These are phyloP conservation scores for Pythium volutum DNA, from an alignment of 352 stramenopile genomes.

Conservation along the genomic window DNA sequence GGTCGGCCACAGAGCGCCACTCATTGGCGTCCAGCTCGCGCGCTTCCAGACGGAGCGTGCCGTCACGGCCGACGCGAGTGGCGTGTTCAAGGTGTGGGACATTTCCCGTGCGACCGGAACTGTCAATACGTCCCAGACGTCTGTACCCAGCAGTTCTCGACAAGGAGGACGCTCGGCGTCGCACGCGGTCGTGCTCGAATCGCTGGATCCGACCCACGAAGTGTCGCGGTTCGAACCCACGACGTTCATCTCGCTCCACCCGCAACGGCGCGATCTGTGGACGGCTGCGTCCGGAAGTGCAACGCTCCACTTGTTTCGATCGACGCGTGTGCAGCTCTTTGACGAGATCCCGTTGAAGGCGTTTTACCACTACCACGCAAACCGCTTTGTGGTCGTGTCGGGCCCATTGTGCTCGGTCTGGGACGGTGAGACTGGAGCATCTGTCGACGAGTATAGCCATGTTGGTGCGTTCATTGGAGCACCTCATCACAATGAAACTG, in stretches of 20 bases:
- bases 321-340: constrained; percentile 55
- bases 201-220: constrained; percentile 49
- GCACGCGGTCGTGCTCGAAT: constrained; percentile 64
- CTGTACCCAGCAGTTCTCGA: background rate
- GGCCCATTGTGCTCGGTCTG: constrained; percentile 66
- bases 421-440: constrained; percentile 56
- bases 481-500: background rate
- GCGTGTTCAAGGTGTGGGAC: constrained; percentile 86
- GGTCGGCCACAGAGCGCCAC: constrained; percentile 63
- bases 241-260: constrained; percentile 54
- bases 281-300: constrained; percentile 40
- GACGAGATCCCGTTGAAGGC: constrained; percentile 66
- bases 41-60: constrained; percentile 77
- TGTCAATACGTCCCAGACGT: background rate
- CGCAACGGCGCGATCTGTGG: constrained; percentile 61
- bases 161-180: constrained; percentile 27
- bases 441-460: constrained; percentile 54
- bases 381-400: constrained; percentile 64
- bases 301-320: constrained; percentile 58
- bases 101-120: constrained; percentile 42
- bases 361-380: constrained; percentile 70
- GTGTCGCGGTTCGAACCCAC: constrained; percentile 52
- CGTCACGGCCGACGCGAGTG: constrained; percentile 67
- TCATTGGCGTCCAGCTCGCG: constrained; percentile 69
- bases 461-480: constrained; percentile 26